Evolutionary conservation across 73 alveolate species (phyloP).

Genomic region (Uronychia setigera): DNA sequence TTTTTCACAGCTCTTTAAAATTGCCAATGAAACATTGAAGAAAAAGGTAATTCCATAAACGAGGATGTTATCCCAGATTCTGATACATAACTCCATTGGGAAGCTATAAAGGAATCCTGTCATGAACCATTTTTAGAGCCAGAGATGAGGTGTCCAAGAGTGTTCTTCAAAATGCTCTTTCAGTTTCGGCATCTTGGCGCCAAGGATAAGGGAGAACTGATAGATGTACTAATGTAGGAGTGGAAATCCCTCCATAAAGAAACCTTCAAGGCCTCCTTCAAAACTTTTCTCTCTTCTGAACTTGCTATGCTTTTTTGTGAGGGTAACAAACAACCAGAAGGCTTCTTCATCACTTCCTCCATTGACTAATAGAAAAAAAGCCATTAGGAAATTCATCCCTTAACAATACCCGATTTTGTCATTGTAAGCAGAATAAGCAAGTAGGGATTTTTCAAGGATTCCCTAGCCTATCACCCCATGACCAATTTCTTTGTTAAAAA

Average conservation of each 20-base stretch:
- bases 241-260: conserved; percentile 59
- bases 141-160: conserved; percentile 30
- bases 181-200: conserved; percentile 52
- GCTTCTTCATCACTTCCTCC: conserved; percentile 67
- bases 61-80: conserved; percentile 58
- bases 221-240: conserved; percentile 44
- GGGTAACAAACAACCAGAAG: conserved; percentile 52
- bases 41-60: conserved; percentile 34
- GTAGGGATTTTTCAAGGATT: conserved; percentile 6
- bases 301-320: conserved; percentile 23
- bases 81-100: conserved; percentile 23
- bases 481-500: conserved; percentile 31
- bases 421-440: conserved; percentile 32
- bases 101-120: conserved; percentile 42
- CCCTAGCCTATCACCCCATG: conserved; percentile 33
- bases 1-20: conserved; percentile 28
- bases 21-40: conserved; percentile 56
- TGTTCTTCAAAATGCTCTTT: conserved; percentile 54
- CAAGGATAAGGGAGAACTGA: conserved; percentile 54
- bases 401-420: conserved; percentile 47
- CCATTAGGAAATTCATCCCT: conserved; percentile 52
- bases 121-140: conserved; percentile 64
- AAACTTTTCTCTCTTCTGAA: conserved; percentile 10
- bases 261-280: conserved; percentile 62
- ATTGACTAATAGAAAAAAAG: conserved; percentile 39